Percentiles rank a stretch among this genome's conserved stretches.
Evolutionary conservation across 23 red algal species (phyloP).

Genomic region (Rhodosorus marinus): DNA sequence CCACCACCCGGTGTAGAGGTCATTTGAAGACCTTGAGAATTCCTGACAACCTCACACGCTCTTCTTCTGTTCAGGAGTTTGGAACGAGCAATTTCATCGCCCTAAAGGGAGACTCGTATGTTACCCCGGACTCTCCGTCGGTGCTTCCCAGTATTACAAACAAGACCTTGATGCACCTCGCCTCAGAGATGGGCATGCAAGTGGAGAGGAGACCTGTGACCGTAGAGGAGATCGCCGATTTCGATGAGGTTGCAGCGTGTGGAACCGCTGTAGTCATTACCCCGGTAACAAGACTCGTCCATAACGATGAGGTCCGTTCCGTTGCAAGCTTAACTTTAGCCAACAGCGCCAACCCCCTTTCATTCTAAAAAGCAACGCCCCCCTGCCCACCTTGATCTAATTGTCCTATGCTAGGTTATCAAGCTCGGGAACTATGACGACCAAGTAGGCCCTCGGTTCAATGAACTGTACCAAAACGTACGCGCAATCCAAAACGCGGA

Average conservation of each 20-base stretch:
- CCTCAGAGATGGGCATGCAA: constrained; percentile 43
- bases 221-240: constrained; percentile 36
- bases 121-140: constrained; percentile 53
- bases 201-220: constrained; percentile 49
- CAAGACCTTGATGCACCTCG: constrained; percentile 69
- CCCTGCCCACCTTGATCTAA: too few relatives aligned
- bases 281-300: constrained; percentile 46
- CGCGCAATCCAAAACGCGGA: constrained; percentile 34
- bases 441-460: constrained; percentile 22
- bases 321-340: too few relatives aligned
- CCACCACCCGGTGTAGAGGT: too few relatives aligned
- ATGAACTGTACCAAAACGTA: constrained; percentile 38
- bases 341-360: too few relatives aligned
- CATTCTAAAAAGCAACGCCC: too few relatives aligned
- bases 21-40: too few relatives aligned
- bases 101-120: constrained; percentile 42
- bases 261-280: constrained; percentile 98
- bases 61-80: constrained; percentile 82
- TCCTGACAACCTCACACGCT: too few relatives aligned
- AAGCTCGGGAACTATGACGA: constrained; percentile 7
- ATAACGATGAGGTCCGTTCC: constrained; percentile 13
- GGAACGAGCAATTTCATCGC: constrained; percentile 87
- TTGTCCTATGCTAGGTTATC: too few relatives aligned
- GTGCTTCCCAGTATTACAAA: constrained; percentile 82
- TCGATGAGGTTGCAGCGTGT: constrained; percentile 83